A percentile compares a stretch with the other conserved stretches of the same genome.
Conservation (phyloP, 1,284 basidiomycete genomes). For the Tylopilus orsonianus region DNA sequence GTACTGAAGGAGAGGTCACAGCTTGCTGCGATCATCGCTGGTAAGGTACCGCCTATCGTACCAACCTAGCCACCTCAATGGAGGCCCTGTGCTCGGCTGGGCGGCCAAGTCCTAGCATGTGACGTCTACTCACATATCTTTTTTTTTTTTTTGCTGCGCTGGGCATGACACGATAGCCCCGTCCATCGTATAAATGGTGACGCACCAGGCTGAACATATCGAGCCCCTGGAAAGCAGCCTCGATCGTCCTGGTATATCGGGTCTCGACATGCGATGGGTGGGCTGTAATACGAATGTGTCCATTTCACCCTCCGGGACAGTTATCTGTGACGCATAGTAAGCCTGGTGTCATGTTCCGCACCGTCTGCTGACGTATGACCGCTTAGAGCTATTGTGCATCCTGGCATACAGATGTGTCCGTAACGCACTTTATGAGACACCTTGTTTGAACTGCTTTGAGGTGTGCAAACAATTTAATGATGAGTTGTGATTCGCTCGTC, state of each 20-base stretch:
- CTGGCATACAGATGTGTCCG: background rate
- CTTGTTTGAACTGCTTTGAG: background rate
- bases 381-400: background rate
- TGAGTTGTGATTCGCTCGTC: background rate
- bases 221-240: background rate
- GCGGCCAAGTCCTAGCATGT: background rate
- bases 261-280: constrained; percentile 1
- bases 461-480: constrained; percentile 4
- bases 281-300: constrained; percentile 8
- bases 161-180: background rate
- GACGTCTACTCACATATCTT: no score
- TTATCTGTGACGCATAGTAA: constrained; percentile 8
- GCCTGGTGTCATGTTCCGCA: background rate
- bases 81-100: background rate
- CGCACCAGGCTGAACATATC: background rate
- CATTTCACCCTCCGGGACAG: constrained; percentile 4
- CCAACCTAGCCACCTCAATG: background rate
- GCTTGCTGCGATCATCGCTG: background rate
- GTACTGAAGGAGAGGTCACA: background rate
- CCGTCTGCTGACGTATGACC: background rate
- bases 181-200: constrained; percentile 7
- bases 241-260: no score
- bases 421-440: constrained; percentile 2
- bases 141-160: background rate
- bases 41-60: background rate